Conservation (phyloP, 345 rosid species). For the Cardamine occulta region DNA sequence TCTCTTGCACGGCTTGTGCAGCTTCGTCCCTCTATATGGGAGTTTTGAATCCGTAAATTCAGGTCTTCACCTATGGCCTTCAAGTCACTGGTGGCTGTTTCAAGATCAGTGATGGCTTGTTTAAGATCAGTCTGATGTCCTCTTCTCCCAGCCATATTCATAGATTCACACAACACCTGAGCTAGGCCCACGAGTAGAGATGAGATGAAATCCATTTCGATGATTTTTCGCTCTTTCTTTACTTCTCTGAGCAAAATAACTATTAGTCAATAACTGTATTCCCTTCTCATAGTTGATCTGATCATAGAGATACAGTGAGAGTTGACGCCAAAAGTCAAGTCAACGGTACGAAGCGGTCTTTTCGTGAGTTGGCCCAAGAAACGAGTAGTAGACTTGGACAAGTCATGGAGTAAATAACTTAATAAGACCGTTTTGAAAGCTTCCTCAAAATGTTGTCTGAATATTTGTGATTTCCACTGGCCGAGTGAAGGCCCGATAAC, state of each 20-base stretch:
- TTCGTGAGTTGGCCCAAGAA: slow-evolving; percentile 14
- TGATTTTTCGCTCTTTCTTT: slow-evolving; percentile 15
- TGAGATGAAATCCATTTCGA: slow-evolving; percentile 37
- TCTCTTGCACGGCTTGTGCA: slow-evolving; percentile 27
- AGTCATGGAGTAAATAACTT: background rate
- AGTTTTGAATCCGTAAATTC: slow-evolving; percentile 13
- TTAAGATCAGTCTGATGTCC: slow-evolving; percentile 11
- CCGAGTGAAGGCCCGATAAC: slow-evolving; percentile 10
- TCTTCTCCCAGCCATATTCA: slow-evolving; percentile 27
- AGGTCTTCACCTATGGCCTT: slow-evolving; percentile 42
- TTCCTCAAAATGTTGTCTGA: slow-evolving; percentile 10
- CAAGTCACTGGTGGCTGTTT: slow-evolving; percentile 23
- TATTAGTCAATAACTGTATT: background rate
- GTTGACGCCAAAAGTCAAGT: slow-evolving; percentile 27
- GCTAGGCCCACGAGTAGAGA: slow-evolving; percentile 29
- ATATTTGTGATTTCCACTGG: background rate
- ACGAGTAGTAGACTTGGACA: slow-evolving; percentile 1
- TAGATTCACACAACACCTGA: slow-evolving; percentile 36
- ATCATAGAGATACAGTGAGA: background rate
- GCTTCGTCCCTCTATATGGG: slow-evolving; percentile 29
- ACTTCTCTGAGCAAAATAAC: slow-evolving; percentile 13
- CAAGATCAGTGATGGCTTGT: slow-evolving; percentile 36
- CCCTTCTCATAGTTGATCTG: slow-evolving; percentile 13
- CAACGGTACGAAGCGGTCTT: background rate
- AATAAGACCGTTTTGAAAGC: background rate